These are phyloP conservation scores for Holtermanniella nyarrowii DNA, from an alignment of 768 basidiomycete genomes.

Conservation along the genomic window DNA sequence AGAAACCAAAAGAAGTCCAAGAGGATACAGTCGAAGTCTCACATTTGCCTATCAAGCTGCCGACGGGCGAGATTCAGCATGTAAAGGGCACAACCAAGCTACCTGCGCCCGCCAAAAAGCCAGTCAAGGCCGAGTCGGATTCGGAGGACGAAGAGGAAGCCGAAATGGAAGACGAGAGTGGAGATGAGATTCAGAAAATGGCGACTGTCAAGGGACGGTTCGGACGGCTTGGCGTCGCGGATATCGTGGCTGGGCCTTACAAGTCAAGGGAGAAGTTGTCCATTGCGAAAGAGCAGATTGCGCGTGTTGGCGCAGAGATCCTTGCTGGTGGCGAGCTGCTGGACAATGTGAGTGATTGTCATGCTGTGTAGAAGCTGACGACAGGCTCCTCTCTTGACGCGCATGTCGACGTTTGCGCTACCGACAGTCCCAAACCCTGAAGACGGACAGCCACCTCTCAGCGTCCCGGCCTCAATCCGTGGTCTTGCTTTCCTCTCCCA, in stretches of 20 bases:
- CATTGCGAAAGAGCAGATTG: constrained; percentile 86
- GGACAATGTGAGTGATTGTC: constrained; percentile 58
- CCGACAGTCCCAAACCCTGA: constrained; percentile 59
- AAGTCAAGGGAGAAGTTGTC: constrained; percentile 48
- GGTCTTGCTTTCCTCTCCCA: constrained; percentile 82
- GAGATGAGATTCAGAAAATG: constrained; percentile 30
- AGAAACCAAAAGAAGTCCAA: constrained; percentile 8
- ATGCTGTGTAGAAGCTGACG: constrained; percentile 2
- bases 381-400: constrained; percentile 76
- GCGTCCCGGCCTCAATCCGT: constrained; percentile 71
- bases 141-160: constrained; percentile 20
- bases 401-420: constrained; percentile 80
- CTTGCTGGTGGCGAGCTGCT: constrained; percentile 73
- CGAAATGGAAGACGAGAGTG: constrained; percentile 26
- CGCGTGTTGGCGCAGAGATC: constrained; percentile 84
- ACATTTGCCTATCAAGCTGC: constrained; percentile 71
- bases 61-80: constrained; percentile 62
- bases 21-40: constrained; percentile 34
- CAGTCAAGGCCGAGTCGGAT: constrained; percentile 4
- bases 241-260: constrained; percentile 33
- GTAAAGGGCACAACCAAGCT: constrained; percentile 37
- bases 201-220: constrained; percentile 33
- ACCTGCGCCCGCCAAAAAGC: constrained; percentile 22
- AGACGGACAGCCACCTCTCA: constrained; percentile 45
- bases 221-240: constrained; percentile 36